Conservation (phyloP, 805 yeast genomes). For the Saturnispora dispora region DNA sequence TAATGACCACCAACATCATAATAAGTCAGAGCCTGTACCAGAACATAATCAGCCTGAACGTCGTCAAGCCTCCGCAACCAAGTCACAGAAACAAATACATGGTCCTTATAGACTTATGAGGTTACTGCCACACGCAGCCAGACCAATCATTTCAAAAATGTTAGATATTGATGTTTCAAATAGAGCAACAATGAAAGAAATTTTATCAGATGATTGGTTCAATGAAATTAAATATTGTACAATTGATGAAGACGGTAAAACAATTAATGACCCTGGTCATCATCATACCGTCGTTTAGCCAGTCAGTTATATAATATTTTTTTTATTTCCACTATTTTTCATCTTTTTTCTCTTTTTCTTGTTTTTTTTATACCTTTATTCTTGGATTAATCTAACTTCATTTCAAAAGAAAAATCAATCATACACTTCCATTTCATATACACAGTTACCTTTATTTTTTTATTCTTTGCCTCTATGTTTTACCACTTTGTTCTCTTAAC, state of each 20-base stretch:
- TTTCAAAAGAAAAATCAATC: not conserved
- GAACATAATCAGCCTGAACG: constrained; percentile 23
- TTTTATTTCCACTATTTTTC: not conserved
- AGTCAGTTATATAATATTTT: not conserved
- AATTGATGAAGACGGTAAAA: constrained; percentile 30
- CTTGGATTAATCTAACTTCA: not conserved
- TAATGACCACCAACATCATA: not conserved
- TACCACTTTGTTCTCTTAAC: not conserved
- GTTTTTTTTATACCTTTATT: not conserved
- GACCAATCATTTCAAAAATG: constrained; percentile 66
- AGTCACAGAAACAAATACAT: constrained; percentile 50
- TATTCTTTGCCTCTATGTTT: not conserved
- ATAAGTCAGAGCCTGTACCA: constrained; percentile 4
- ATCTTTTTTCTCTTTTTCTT: not conserved
- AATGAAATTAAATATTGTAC: constrained; percentile 55
- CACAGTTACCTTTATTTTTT: not conserved
- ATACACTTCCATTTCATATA: not conserved
- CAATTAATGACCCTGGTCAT: constrained; percentile 40
- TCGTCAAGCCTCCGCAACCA: constrained; percentile 25
- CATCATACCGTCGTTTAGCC: constrained; percentile 36
- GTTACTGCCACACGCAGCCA: constrained; percentile 71
- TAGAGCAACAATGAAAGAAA: constrained; percentile 60
- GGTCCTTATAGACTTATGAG: constrained; percentile 81
- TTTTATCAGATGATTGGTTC: constrained; percentile 66
- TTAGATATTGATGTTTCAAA: constrained; percentile 48